These are phyloP conservation scores for Pythium myriotylum DNA, from an alignment of 352 stramenopile genomes.

Conservation along the genomic window DNA sequence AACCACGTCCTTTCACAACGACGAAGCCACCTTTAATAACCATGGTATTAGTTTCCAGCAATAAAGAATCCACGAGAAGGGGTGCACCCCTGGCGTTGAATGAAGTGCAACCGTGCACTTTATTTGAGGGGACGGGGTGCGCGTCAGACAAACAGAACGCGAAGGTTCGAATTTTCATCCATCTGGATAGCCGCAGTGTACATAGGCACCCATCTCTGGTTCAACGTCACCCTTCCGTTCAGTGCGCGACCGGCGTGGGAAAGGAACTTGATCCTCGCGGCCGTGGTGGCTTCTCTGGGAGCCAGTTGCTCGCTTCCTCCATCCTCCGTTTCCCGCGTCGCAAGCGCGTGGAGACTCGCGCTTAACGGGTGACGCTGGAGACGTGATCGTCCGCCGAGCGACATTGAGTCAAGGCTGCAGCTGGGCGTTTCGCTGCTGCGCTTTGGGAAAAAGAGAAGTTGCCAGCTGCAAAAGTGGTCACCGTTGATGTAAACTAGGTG, in stretches of 20 bases:
- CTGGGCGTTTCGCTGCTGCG: slow-evolving; percentile 3
- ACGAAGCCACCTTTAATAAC: no score
- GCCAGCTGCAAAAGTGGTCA: background rate
- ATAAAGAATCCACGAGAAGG: no score
- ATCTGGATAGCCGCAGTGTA: background rate
- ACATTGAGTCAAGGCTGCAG: background rate
- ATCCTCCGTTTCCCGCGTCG: no score
- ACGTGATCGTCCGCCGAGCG: background rate
- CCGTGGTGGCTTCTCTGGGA: background rate
- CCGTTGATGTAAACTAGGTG: slow-evolving; percentile 18
- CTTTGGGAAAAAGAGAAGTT: background rate
- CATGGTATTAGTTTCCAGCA: no score
- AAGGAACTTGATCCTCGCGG: background rate
- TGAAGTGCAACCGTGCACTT: background rate
- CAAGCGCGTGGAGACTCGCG: no score
- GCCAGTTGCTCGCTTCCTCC: no score
- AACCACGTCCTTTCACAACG: no score
- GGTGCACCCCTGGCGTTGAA: no score
- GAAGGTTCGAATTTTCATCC: background rate
- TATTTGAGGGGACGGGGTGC: background rate
- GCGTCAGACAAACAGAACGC: slow-evolving; percentile 1
- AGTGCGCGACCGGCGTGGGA: background rate
- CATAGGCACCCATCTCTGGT: background rate
- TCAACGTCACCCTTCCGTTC: background rate
- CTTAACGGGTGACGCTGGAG: background rate